Conservation (phyloP, 2,329 filamentous ascomycete genomes). For the Neopestalotiopsis sp. region DNA sequence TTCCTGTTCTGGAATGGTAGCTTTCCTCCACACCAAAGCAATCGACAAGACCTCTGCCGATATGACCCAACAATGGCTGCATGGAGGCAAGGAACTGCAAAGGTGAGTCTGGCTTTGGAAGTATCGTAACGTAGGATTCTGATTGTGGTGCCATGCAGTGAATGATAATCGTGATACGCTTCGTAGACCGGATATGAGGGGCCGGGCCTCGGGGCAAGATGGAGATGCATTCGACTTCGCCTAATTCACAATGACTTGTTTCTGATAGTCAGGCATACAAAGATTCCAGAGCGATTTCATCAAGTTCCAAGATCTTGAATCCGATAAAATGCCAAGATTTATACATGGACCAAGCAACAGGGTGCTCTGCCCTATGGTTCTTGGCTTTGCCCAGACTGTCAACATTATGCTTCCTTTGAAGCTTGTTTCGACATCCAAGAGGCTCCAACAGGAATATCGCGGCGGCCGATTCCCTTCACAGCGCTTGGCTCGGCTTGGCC, state of each 20-base stretch:
- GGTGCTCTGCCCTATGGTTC: background rate
- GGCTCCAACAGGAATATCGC: background rate
- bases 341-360: background rate
- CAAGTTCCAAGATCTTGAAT: background rate
- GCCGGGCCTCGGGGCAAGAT: background rate
- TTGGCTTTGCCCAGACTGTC: background rate
- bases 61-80: background rate
- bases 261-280: background rate
- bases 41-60: background rate
- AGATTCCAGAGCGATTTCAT: background rate
- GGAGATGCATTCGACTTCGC: background rate
- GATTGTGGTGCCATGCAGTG: background rate
- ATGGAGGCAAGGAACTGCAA: constrained; percentile 1
- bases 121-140: background rate
- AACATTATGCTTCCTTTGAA: background rate
- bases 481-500: constrained; percentile 9
- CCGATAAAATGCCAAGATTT: background rate
- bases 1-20: constrained; percentile 1
- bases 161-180: background rate
- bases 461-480: background rate
- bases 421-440: constrained; percentile 3
- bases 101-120: background rate
- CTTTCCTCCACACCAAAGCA: background rate
- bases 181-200: background rate
- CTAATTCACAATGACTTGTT: background rate